Percentiles rank a stretch among this genome's conserved stretches.
Evolutionary conservation across 1,284 basidiomycete genomes (phyloP).

Genomic region (Puccinia polysora): DNA sequence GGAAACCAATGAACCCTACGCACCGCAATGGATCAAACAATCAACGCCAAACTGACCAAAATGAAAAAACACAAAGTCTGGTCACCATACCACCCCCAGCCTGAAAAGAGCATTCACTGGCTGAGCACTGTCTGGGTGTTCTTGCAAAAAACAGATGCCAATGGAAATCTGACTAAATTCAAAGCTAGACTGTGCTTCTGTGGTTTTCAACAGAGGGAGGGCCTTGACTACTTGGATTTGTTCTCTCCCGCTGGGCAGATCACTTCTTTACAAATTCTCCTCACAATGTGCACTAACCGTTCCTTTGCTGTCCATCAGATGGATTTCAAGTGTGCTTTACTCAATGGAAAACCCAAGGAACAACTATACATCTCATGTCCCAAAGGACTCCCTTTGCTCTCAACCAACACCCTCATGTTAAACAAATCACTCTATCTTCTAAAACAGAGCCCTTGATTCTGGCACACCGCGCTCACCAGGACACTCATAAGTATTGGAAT

Average conservation of each 20-base stretch:
- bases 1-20: not conserved
- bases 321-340: conserved; percentile 9
- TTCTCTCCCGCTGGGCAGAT: conserved; percentile 12
- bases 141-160: conserved; percentile 1
- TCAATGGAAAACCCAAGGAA: not conserved
- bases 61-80: not conserved
- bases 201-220: conserved; percentile 12
- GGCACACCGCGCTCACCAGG: not conserved
- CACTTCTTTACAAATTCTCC: not conserved
- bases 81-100: not conserved
- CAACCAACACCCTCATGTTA: not conserved
- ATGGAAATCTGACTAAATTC: conserved; percentile 14
- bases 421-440: not conserved
- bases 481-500: not conserved
- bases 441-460: not conserved
- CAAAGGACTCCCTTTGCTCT: not conserved
- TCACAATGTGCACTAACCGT: not conserved
- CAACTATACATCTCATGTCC: not conserved
- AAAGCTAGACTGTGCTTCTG: conserved; percentile 9
- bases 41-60: conserved; percentile 1
- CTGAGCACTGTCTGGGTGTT: too few relatives aligned
- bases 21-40: not conserved
- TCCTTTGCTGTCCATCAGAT: not conserved
- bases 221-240: conserved; percentile 3
- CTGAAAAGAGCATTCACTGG: not conserved